Evolutionary conservation across 2,329 filamentous ascomycete genomes (phyloP), one percentile per base, ranked within the genome.

Genomic region (Stemphylium beticola): DNA sequence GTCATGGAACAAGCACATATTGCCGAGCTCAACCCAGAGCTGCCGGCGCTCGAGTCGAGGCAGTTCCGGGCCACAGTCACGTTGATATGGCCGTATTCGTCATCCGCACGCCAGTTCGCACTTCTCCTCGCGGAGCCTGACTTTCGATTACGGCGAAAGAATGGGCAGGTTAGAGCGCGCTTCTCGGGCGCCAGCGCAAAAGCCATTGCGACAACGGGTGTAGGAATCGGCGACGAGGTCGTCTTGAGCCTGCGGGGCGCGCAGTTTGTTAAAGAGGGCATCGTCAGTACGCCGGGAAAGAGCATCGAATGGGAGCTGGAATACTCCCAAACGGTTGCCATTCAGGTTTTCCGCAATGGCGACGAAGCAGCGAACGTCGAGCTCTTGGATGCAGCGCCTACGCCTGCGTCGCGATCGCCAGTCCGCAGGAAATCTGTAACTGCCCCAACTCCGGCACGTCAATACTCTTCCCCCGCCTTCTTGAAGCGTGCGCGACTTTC

Each of bases 51-150:
- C 48, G 65, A 71, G 17, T 67, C 69, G 15, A 71, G 71, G 61
- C 66, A 71, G 17, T 71, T 96, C 29, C 83, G 85, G 53, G 92
- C 90, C 34, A 81, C 90, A 14, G 85, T 97, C 18, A 93, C 92
- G 8, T 85, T 98, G 32, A 87, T 91, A 53, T 98, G 93, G 93
- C 93, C 93, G 0, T 97, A 91, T 75, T 96, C 90, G 61, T 89
- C 89, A 18, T 86, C 91, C 22, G 89, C 84, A 26, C 85, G 84
- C 48, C 87, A 87, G 34, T 83, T 92, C 62, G 88, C 91, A 22
- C 87, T 97, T 45, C 83, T 96, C 17, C 83, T 98, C 31, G 90
- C 90, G 40, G 93, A 97, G 67, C 87, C 87, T 40, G 92, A 97
- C 73, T 90, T 93, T 68, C 88, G 91, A 42, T 81, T 93, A 45